Base-by-base conservation (phyloP, 129 eudicot genomes). In the Escallonia herrerae region DNA sequence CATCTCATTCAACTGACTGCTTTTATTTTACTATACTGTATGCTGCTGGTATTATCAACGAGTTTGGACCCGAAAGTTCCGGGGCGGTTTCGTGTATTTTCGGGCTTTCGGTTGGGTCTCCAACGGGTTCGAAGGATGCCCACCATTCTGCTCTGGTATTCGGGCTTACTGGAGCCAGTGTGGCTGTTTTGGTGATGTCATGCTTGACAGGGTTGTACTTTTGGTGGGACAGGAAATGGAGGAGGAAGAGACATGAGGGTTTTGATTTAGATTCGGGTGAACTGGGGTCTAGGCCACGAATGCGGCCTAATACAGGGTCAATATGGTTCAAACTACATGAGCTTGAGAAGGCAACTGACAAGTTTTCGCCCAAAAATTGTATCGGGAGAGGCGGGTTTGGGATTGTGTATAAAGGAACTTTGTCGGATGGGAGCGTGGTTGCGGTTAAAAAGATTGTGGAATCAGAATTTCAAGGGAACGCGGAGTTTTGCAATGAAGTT, bases 341-440 rank as follows among this genome's bases (percentile, higher is more conserved):
- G 41, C 94, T 91, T 45, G 95, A 82, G 63, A 83, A 82, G 40
- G 96, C 96, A 3, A 89, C 96, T 2, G 65, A 85, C 72, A 77
- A 70, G 48, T 89, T 89, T 73, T 85, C 96, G 9, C 38, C 77
- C 0, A 82, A 82, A 60, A 89, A 89, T 65, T 89, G 85, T 45
- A 74, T 89, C 15, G 94, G 94, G 5, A 71, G 90, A 77, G 96
- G 96, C 14, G 96, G 96, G 13, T 89, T 80, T 46, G 96, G 96
- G 76, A 70, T 83, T 15, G 96, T 89, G 42, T 89, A 82, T 44
- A 85, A 80, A 46, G 94, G 96, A 3, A 69, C 64, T 55, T 62
- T 89, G 44, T 50, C 64, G 0, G 94, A 89, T 76, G 90, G 90
- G n/a, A 76, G 87, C 41, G 75, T 85, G 13, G 87, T 89, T 63